Evolutionary conservation across 768 basidiomycete species (phyloP).

Genomic region (Mrakia frigida): DNA sequence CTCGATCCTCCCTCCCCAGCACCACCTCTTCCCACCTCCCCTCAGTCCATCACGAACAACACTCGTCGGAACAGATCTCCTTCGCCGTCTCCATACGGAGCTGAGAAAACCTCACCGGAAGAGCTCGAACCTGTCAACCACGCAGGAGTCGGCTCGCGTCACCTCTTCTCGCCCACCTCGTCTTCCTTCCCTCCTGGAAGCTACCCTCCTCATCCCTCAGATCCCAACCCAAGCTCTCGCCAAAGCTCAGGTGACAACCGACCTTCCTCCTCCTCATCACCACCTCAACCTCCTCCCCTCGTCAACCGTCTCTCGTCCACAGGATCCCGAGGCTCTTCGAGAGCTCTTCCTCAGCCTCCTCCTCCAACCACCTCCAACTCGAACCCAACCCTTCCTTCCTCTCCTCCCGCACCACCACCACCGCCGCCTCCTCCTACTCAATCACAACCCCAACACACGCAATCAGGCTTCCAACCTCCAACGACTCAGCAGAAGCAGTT

Average conservation of each 20-base stretch:
- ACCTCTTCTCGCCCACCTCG: constrained; percentile 21
- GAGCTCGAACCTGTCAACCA: constrained; percentile 10
- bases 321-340: neutral
- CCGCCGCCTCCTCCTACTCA: neutral
- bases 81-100: neutral
- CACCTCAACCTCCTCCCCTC: neutral
- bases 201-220: neutral
- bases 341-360: constrained; percentile 30
- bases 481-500: constrained; percentile 9
- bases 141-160: constrained; percentile 30
- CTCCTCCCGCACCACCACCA: neutral
- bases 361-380: neutral
- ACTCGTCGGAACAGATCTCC: neutral
- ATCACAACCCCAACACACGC: neutral
- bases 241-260: neutral
- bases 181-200: neutral
- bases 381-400: neutral
- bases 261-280: neutral
- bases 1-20: neutral
- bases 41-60: neutral
- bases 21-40: neutral
- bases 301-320: neutral
- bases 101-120: neutral
- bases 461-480: neutral
- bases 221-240: neutral